Percentiles rank a stretch among this genome's conserved stretches.
Evolutionary conservation across 2,329 filamentous ascomycete species (phyloP).

Genomic region (Alternaria gansuensis): DNA sequence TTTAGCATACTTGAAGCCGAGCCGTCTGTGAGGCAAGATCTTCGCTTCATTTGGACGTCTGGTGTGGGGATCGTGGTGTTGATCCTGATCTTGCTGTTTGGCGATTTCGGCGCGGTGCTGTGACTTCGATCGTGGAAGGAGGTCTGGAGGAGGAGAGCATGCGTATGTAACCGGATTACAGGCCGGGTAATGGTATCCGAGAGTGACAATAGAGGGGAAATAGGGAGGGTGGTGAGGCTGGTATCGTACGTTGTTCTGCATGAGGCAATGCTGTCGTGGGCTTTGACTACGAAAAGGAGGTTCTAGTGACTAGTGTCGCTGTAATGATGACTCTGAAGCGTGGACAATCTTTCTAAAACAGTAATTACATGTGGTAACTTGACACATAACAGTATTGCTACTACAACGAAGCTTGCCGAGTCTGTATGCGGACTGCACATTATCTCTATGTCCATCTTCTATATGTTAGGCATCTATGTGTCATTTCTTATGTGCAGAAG

Average conservation of each 20-base stretch:
- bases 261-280: not conserved
- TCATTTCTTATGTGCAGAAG: not conserved
- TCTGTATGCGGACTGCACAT: not conserved
- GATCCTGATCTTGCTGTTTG: conserved; percentile 5
- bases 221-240: not conserved
- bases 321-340: not conserved
- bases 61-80: conserved; percentile 1
- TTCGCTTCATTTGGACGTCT: conserved; percentile 10
- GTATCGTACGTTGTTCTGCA: not conserved
- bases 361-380: not conserved
- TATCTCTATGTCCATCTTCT: not conserved
- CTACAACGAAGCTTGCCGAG: not conserved
- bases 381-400: not conserved
- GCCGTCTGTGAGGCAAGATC: conserved; percentile 9
- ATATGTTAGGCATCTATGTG: not conserved
- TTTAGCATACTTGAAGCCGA: conserved; percentile 5
- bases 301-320: not conserved
- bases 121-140: not conserved
- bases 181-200: conserved; percentile 3
- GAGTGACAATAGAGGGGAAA: not conserved
- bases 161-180: conserved; percentile 1
- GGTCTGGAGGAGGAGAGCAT: not conserved
- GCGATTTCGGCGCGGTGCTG: not conserved
- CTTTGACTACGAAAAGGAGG: not conserved
- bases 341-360: not conserved